phyloP scores from a whole-genome alignment of 345 rosid genomes.

The Chamaenerion angustifolium region DNA sequence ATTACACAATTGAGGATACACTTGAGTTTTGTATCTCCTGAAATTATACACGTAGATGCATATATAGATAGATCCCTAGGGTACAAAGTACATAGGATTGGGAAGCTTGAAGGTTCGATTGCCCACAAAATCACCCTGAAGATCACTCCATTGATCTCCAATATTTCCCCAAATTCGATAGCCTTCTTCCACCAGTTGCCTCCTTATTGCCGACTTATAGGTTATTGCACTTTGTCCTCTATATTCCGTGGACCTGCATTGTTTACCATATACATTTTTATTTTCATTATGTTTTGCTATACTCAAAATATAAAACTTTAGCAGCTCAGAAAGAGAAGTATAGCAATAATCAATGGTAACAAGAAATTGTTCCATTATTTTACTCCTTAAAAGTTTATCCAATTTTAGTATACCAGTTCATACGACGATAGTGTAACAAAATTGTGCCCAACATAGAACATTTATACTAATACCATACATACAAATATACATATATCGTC shows the following conservation, averaged over 20 bases:
- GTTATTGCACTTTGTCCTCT: conserved; percentile 6
- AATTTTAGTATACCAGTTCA: too few relatives aligned
- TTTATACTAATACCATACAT: too few relatives aligned
- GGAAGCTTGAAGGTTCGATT: conserved; percentile 13
- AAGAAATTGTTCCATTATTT: too few relatives aligned
- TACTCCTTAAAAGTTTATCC: too few relatives aligned
- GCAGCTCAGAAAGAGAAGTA: neutral
- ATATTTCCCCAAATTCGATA: conserved; percentile 16
- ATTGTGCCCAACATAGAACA: too few relatives aligned
- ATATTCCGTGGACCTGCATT: conserved; percentile 2
- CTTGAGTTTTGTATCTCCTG: neutral
- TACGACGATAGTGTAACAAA: too few relatives aligned
- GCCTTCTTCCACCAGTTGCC: conserved; percentile 11
- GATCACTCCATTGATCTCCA: conserved; percentile 17
- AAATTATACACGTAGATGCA: neutral
- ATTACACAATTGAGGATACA: neutral
- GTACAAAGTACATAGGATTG: conserved; percentile 15
- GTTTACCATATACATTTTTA: neutral
- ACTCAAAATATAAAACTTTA: neutral
- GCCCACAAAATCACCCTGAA: conserved; percentile 12
- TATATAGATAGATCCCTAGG: neutral
- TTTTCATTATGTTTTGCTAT: neutral
- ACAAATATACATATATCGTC: too few relatives aligned
- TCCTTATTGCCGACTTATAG: conserved; percentile 11
- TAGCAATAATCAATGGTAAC: too few relatives aligned